Conservation (phyloP, 768 basidiomycete genomes). For the Mycena haematopus region DNA sequence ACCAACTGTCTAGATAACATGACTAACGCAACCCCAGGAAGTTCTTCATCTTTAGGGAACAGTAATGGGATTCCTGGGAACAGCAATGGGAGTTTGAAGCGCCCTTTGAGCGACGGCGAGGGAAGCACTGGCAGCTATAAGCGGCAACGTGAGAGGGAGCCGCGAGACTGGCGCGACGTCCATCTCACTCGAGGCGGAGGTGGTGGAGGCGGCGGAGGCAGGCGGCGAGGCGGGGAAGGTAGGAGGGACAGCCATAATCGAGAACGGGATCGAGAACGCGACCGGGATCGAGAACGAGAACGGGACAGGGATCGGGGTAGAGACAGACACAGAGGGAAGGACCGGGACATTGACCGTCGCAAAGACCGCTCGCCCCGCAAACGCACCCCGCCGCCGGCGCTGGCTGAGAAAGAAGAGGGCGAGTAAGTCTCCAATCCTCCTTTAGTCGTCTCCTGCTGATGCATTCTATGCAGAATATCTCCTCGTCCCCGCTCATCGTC, state of each 20-base stretch:
- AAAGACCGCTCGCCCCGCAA: constrained; percentile 32
- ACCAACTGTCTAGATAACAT: constrained; percentile 64
- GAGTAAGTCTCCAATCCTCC: constrained; percentile 73
- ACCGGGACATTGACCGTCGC: constrained; percentile 34
- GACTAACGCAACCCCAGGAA: constrained; percentile 86
- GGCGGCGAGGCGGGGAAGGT: constrained; percentile 37
- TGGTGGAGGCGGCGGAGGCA: constrained; percentile 44
- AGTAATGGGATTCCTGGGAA: constrained; percentile 28
- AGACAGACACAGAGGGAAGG: constrained; percentile 10
- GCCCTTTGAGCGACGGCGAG: constrained; percentile 69
- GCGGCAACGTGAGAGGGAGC: constrained; percentile 58
- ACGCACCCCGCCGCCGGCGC: constrained; percentile 30
- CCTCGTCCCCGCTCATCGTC: constrained; percentile 49
- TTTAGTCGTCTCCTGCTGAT: constrained; percentile 9
- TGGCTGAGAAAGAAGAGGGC: constrained; percentile 83
- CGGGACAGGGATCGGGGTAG: constrained; percentile 14
- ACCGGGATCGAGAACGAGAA: constrained; percentile 31
- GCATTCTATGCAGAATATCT: constrained; percentile 62
- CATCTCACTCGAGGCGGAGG: constrained; percentile 55
- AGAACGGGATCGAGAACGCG: constrained; percentile 36
- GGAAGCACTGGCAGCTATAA: constrained; percentile 52
- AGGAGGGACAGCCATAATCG: constrained; percentile 38
- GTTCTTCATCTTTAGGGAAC: constrained; percentile 26
- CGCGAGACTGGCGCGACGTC: constrained; percentile 74
- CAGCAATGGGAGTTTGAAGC: constrained; percentile 55